phyloP scores from a whole-genome alignment of 177 flowering plant species.

The Vitis hybrid region DNA sequence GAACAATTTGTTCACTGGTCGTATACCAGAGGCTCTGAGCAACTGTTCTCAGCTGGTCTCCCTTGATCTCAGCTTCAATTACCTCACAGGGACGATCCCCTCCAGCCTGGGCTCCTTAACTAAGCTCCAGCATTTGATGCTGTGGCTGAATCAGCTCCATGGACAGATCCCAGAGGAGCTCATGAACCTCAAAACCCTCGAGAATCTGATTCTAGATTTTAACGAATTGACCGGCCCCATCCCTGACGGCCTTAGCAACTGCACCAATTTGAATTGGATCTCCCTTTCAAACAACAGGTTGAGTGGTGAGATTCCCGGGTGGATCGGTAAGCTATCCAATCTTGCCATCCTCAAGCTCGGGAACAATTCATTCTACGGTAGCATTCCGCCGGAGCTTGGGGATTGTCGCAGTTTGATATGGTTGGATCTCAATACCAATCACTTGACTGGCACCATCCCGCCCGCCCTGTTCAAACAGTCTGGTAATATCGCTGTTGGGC shows the following conservation, averaged over 20 bases:
- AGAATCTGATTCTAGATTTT: constrained; percentile 84
- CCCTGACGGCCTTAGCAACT: constrained; percentile 74
- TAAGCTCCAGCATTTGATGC: constrained; percentile 69
- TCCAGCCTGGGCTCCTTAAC: constrained; percentile 63
- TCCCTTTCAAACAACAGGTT: constrained; percentile 81
- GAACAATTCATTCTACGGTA: constrained; percentile 77
- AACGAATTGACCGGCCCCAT: constrained; percentile 68
- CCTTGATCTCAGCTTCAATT: constrained; percentile 89
- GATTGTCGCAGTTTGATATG: constrained; percentile 87
- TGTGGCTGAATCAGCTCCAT: constrained; percentile 74
- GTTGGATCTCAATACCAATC: constrained; percentile 91
- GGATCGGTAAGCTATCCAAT: constrained; percentile 57
- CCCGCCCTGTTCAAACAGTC: constrained; percentile 67
- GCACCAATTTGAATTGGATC: constrained; percentile 83
- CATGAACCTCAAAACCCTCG: constrained; percentile 41
- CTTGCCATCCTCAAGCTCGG: constrained; percentile 90
- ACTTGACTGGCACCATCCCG: constrained; percentile 70
- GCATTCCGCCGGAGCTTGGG: constrained; percentile 82
- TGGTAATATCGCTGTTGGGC: constrained; percentile 65
- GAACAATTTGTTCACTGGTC: constrained; percentile 67
- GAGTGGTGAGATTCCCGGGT: constrained; percentile 71
- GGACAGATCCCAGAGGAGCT: constrained; percentile 87
- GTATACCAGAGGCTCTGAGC: constrained; percentile 60
- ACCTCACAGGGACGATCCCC: constrained; percentile 74
- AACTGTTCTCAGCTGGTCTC: constrained; percentile 79